phyloP scores from a whole-genome alignment of 345 rosid species.

The Linum usitatissimum region DNA sequence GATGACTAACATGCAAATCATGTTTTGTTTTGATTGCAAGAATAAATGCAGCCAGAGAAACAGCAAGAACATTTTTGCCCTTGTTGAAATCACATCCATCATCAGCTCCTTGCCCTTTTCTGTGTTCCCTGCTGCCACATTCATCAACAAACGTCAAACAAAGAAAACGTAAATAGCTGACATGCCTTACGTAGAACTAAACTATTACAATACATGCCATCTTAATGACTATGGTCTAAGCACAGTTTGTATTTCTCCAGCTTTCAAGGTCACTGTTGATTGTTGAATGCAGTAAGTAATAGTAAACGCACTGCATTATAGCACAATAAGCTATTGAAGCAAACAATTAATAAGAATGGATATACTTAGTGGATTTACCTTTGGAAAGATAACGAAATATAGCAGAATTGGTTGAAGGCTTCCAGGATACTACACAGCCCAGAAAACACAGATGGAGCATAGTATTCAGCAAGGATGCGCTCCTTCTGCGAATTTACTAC shows the following conservation, averaged over 20 bases:
- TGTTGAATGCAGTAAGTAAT: neutral
- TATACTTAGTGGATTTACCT: slow-evolving; percentile 38
- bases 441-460: slow-evolving; percentile 25
- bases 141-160: slow-evolving; percentile 7
- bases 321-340: neutral
- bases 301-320: neutral
- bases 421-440: slow-evolving; percentile 44
- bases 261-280: neutral
- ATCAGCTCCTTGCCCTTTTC: slow-evolving; percentile 21
- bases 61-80: slow-evolving; percentile 33
- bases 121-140: slow-evolving; percentile 31
- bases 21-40: slow-evolving; percentile 45
- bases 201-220: neutral
- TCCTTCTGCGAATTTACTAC: slow-evolving; percentile 49
- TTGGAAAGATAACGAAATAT: slow-evolving; percentile 30
- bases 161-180: neutral
- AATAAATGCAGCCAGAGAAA: slow-evolving; percentile 61
- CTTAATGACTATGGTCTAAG: neutral
- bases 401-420: slow-evolving; percentile 42
- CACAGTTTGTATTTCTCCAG: neutral
- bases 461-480: slow-evolving; percentile 36
- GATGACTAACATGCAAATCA: slow-evolving; percentile 42
- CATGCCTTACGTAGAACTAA: neutral
- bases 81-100: slow-evolving; percentile 31
- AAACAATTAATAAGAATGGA: slow-evolving; percentile 6